Base-by-base conservation (phyloP, 352 stramenopile genomes). In the Phytophthora citrophthora region DNA sequence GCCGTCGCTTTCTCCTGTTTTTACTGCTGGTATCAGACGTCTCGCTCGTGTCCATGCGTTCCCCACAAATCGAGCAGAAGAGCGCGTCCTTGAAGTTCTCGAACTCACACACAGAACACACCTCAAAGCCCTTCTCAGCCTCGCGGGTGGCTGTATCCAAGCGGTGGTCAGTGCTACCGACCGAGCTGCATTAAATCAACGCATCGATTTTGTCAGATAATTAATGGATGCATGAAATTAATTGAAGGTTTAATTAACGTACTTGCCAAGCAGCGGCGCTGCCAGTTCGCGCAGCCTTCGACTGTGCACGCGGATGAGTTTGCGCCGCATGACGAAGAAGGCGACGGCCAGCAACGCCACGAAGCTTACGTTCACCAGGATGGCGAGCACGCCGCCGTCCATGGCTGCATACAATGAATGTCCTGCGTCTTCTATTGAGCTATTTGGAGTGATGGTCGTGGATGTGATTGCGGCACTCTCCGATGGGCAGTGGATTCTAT, bases 41-140 rank as follows among this genome's bases (percentile, higher is more conserved):
- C 23, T 53, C 54, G 18, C 7, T 43, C 18, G 34, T 48, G 29
- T 60, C 57, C 53, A 88, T 68, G 31, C 60, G 39, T 41, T 81
- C 70, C 11, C 79, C 77, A 39, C 79, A 88, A 32, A 86, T 45
- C 9, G 60, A 73, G 51, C 79, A 88, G 64, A 79, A 81, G 31
- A 63, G 63, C 20, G 70, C 62, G 24, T 71, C 57, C 55, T 86
- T 83, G 61, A 86, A 88, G 70, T 88, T 88, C 57, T 83, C 77
- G 51, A 88, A 88, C 49, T 68, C 71, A 32, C 79, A 88, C 39
- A 86, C 64, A 20, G 32, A 24, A 53, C 79, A 88, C 20, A 55
- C 52, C 10, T 78, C 57, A 54, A 73, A 86, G 10, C 79, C 79
- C 38, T 80, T 81, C 12, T 79, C 66, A 3, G 79, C 77, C 60